A percentile compares a stretch with the other conserved stretches of the same genome.
These are phyloP conservation scores for Neoboletus magnificus DNA, from an alignment of 768 basidiomycete genomes.

Conservation along the genomic window DNA sequence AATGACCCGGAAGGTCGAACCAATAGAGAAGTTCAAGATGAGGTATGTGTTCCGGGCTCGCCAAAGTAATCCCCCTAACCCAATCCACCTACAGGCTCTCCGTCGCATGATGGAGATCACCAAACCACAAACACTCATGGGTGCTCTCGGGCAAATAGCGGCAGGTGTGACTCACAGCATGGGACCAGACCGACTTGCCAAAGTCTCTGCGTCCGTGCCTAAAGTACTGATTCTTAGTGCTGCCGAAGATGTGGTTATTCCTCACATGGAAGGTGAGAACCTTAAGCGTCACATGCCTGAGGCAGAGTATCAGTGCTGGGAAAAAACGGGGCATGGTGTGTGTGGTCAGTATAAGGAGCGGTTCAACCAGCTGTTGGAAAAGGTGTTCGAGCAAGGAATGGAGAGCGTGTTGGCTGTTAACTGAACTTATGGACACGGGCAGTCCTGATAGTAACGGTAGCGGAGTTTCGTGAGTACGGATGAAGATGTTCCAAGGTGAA, in stretches of 20 bases:
- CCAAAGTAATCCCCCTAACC: not conserved
- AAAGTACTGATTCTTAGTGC: slow-evolving; percentile 70
- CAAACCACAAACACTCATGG: slow-evolving; percentile 56
- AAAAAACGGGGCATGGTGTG: slow-evolving; percentile 62
- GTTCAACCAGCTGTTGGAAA: slow-evolving; percentile 58
- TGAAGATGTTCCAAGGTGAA: no score
- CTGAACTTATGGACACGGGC: not conserved
- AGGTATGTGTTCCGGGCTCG: slow-evolving; percentile 36
- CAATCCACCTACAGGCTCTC: slow-evolving; percentile 37
- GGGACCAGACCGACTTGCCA: slow-evolving; percentile 41
- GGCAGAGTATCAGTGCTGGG: slow-evolving; percentile 56
- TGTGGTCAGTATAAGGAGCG: slow-evolving; percentile 44
- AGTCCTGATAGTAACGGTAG: not conserved
- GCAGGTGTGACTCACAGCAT: slow-evolving; percentile 67
- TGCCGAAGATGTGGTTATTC: slow-evolving; percentile 59
- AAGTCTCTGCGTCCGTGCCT: slow-evolving; percentile 54
- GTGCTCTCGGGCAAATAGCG: slow-evolving; percentile 68
- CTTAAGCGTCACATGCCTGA: slow-evolving; percentile 57
- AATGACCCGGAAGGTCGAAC: slow-evolving; percentile 56
- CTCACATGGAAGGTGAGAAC: slow-evolving; percentile 45
- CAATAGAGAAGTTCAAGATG: slow-evolving; percentile 57
- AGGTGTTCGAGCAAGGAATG: slow-evolving; percentile 51
- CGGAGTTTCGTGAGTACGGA: no score
- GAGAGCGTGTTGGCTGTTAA: not conserved
- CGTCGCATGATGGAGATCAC: slow-evolving; percentile 47